Conservation (phyloP, 805 yeast genomes). For the Geotrichum ghanense region DNA sequence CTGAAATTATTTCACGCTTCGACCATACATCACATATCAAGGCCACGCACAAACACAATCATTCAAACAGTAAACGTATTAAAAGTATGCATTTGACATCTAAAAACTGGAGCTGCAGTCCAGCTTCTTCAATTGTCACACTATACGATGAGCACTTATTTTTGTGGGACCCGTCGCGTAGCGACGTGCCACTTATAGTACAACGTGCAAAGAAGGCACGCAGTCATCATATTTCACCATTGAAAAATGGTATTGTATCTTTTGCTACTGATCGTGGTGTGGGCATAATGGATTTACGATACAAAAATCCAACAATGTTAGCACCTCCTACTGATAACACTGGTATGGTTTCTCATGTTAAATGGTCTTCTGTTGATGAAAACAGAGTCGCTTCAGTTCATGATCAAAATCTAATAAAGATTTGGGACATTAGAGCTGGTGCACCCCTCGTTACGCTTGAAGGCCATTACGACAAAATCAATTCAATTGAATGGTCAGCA, state of each 20-base stretch:
- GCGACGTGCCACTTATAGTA: constrained; percentile 47
- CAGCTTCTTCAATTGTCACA: constrained; percentile 41
- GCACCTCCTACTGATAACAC: constrained; percentile 30
- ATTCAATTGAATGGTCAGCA: constrained; percentile 50
- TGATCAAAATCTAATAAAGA: constrained; percentile 39
- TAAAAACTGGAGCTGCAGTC: constrained; percentile 33
- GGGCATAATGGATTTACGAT: constrained; percentile 60
- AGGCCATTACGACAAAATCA: constrained; percentile 49
- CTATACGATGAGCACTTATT: constrained; percentile 60
- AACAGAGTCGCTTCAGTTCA: constrained; percentile 57
- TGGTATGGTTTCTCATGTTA: constrained; percentile 32
- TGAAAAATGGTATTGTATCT: constrained; percentile 43
- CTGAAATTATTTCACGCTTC: constrained; percentile 67
- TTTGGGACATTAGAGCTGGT: constrained; percentile 66
- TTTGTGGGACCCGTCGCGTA: constrained; percentile 60
- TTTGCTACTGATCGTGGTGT: constrained; percentile 57
- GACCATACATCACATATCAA: constrained; percentile 56
- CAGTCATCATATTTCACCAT: constrained; percentile 37
- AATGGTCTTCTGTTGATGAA: constrained; percentile 55
- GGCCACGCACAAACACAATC: constrained; percentile 25
- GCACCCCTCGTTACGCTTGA: constrained; percentile 40
- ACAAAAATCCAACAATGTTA: constrained; percentile 33
- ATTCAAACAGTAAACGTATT: constrained; percentile 5
- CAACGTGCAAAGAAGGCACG: constrained; percentile 40
- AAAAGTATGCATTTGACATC: not conserved